Conservation (phyloP, 192 early-diverging fungal genomes). For the Backusella morwellensis region DNA sequence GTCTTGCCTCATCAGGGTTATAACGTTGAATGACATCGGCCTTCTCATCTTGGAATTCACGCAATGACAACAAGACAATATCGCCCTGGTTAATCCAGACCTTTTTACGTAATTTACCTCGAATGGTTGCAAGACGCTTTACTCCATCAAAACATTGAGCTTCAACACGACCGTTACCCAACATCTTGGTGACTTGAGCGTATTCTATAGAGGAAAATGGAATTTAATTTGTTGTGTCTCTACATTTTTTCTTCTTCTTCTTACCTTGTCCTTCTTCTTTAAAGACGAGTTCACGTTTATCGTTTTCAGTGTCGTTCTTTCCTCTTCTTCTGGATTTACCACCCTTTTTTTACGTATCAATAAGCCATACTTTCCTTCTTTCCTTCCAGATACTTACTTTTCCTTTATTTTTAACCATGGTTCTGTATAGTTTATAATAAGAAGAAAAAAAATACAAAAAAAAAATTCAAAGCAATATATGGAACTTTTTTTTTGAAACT, state of each 20-base stretch:
- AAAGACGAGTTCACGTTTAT: conserved; percentile 97
- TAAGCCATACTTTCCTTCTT: background rate
- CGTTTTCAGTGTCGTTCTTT: conserved; percentile 94
- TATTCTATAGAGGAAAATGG: conserved; percentile 62
- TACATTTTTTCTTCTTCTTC: background rate
- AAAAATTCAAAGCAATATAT: background rate
- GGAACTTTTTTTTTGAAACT: conserved; percentile 16
- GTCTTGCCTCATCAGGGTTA: conserved; percentile 90
- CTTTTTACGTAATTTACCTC: conserved; percentile 98
- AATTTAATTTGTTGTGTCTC: background rate
- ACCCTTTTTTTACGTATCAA: conserved; percentile 48
- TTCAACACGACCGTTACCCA: conserved; percentile 94
- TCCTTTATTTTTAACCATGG: conserved; percentile 19
- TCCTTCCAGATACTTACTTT: background rate
- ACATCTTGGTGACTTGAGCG: conserved; percentile 90
- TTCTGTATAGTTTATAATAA: background rate
- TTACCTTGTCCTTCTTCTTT: conserved; percentile 93
- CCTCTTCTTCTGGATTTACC: conserved; percentile 89
- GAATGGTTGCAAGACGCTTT: conserved; percentile 92
- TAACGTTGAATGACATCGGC: conserved; percentile 94
- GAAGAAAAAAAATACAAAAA: conserved; percentile 17
- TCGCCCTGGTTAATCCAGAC: conserved; percentile 95
- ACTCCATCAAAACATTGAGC: conserved; percentile 87
- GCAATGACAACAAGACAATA: conserved; percentile 83
- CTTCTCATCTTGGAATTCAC: conserved; percentile 94